phyloP scores from a whole-genome alignment of 805 yeast genomes.

The Barnettozyma siamensis region DNA sequence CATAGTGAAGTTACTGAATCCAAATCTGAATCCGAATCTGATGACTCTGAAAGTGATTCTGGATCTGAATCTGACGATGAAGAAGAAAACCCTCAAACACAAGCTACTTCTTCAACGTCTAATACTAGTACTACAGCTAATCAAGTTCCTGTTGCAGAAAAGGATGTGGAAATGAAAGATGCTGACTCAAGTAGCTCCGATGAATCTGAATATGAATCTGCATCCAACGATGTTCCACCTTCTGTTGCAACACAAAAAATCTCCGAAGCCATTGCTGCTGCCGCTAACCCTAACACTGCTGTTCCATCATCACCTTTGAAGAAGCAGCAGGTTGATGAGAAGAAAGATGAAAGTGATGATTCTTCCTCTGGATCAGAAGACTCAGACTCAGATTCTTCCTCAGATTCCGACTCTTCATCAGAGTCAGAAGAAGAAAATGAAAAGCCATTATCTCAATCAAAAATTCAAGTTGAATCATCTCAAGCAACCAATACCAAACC shows the following conservation, averaged over 20 bases:
- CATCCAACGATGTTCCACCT: background rate
- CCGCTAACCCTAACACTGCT: background rate
- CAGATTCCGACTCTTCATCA: background rate
- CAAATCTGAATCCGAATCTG: background rate
- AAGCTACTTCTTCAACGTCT: background rate
- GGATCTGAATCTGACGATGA: background rate
- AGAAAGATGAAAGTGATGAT: background rate
- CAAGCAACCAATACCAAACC: background rate
- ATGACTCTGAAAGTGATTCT: background rate
- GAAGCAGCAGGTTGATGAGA: too few species aligned
- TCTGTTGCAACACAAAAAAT: background rate
- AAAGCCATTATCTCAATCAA: background rate
- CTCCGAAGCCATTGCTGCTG: background rate
- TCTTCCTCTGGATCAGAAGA: too few species aligned
- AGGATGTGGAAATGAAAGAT: slow-evolving; percentile 4
- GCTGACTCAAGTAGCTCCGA: background rate
- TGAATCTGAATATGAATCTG: background rate
- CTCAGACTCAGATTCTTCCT: too few species aligned
- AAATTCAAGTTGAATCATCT: slow-evolving; percentile 6
- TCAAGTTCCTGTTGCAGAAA: background rate
- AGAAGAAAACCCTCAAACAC: too few species aligned
- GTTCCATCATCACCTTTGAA: too few species aligned
- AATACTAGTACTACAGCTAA: background rate
- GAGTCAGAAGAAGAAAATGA: background rate
- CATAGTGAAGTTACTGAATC: background rate